Base-by-base conservation (phyloP, 1,284 basidiomycete species). In the Ganoderma lucidum region DNA sequence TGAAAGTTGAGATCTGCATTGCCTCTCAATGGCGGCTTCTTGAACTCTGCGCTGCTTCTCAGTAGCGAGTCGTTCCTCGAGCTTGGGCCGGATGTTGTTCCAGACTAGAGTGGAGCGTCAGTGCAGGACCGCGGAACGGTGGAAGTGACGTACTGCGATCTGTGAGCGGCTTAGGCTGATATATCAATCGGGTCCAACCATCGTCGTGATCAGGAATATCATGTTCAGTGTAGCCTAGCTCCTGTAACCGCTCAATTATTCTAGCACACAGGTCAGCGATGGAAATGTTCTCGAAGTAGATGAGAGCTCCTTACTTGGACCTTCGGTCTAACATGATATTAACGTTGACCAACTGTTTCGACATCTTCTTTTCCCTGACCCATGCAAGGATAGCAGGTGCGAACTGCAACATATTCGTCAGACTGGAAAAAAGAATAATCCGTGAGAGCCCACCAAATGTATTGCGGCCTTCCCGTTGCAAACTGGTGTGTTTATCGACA, bases 71-170 rank as follows among this genome's bases (percentile, higher is more conserved):
- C 39, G 41, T 12, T 17, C 53, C n/a, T 66, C 62, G 35, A 71
- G 70, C 55, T 66, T 71, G 19, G 70, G 67, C 0, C 55, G 65
- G 44, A 68, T 37, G 23, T 66, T 68, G 10, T 28, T 64, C 70
- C 70, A 68, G 6, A 63, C 70, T 68, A 28, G n/a, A 4, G 42
- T 15, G 12, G 14, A n/a, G 12, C 0, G 2, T 6, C 10, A 8
- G 6, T 4, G 28, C 2, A 37, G 30, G n/a, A 19, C 6, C 44
- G n/a, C 44, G 10, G 48, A 30, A 28, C 17, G 28, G 14, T 6
- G 28, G 9, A 6, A 9, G 15, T 12, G 10, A 68, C 67, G 15
- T 51, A 71, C 70, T 63, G 37, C 64, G 64, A 51, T 67, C 53
- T 4, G 70, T 71, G 45, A 48, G n/a, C 45, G n/a, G n/a, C 45